A percentile compares a stretch with the other conserved stretches of the same genome.
phyloP scores from a whole-genome alignment of 1,284 basidiomycete genomes.

The Phellopilus nigrolimitatus region DNA sequence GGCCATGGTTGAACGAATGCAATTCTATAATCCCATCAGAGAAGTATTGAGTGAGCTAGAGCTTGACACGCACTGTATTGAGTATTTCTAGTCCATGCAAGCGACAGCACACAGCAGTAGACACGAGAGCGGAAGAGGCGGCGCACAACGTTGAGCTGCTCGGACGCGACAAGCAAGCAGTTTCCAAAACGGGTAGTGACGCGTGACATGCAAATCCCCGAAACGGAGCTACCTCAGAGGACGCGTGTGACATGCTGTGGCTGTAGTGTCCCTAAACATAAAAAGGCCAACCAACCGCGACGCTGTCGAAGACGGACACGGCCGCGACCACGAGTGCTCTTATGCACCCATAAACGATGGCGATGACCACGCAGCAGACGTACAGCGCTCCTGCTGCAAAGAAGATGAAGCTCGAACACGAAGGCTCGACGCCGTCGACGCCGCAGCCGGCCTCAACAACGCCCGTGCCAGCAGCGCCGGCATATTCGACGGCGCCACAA shows the following conservation, averaged over 20 bases:
- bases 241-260: background rate
- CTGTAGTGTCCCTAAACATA: background rate
- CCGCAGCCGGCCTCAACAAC: slow-evolving; percentile 26
- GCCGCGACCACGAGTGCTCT: slow-evolving; percentile 1
- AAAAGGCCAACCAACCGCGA: background rate
- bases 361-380: slow-evolving; percentile 16
- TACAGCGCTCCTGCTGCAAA: slow-evolving; percentile 16
- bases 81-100: too few relatives aligned
- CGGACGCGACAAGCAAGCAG: too few relatives aligned
- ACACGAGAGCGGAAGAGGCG: too few relatives aligned
- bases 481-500: slow-evolving; percentile 34
- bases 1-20: slow-evolving; percentile 5
- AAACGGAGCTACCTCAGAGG: too few relatives aligned
- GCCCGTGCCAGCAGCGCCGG: slow-evolving; percentile 9
- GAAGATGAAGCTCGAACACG: slow-evolving; percentile 21
- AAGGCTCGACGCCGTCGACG: slow-evolving; percentile 8
- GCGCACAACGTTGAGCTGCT: too few relatives aligned
- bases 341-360: slow-evolving; percentile 10
- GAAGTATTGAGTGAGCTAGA: too few relatives aligned
- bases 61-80: too few relatives aligned
- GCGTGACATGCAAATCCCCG: background rate
- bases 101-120: too few relatives aligned
- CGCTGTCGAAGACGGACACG: background rate
- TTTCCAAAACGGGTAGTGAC: too few relatives aligned
- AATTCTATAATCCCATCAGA: too few relatives aligned